Evolutionary conservation across 176 grass and related monocot genomes (phyloP).

Genomic region (Cenchrus purpureus): DNA sequence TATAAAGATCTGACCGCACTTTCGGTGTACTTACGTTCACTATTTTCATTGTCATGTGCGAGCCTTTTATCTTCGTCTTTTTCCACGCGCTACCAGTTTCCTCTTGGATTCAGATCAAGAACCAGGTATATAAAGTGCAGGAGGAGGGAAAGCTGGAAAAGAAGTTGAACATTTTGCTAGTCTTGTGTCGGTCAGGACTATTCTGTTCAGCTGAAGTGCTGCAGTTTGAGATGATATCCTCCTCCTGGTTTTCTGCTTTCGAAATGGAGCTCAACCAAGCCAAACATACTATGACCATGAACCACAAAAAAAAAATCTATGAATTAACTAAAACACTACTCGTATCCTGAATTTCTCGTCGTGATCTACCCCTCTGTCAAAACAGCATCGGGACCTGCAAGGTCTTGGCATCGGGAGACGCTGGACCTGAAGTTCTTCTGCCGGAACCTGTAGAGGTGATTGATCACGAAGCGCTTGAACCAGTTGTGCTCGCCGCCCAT

Average conservation of each 20-base stretch:
- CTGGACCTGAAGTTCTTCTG: constrained; percentile 59
- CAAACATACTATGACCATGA: neutral
- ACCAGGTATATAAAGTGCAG: neutral
- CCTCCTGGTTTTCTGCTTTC: neutral
- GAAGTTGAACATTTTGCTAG: neutral
- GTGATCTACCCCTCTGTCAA: neutral
- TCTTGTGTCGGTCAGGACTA: neutral
- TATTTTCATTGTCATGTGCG: neutral
- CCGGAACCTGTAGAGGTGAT: constrained; percentile 51
- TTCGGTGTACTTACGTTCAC: neutral
- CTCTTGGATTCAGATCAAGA: constrained; percentile 16
- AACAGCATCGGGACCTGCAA: constrained; percentile 35
- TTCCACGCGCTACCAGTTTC: neutral
- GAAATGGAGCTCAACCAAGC: neutral
- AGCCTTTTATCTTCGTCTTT: neutral
- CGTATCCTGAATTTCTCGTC: neutral
- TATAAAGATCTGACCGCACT: neutral
- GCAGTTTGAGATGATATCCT: neutral
- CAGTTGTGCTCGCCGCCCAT: neutral
- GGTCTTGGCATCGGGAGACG: constrained; percentile 46
- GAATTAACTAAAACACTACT: neutral
- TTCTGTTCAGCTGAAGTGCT: neutral
- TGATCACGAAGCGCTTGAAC: constrained; percentile 33
- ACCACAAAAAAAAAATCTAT: neutral
- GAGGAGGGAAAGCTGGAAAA: neutral